These are phyloP conservation scores for Linnemannia hyalina DNA, from an alignment of 192 early-diverging fungal species.

Conservation along the genomic window DNA sequence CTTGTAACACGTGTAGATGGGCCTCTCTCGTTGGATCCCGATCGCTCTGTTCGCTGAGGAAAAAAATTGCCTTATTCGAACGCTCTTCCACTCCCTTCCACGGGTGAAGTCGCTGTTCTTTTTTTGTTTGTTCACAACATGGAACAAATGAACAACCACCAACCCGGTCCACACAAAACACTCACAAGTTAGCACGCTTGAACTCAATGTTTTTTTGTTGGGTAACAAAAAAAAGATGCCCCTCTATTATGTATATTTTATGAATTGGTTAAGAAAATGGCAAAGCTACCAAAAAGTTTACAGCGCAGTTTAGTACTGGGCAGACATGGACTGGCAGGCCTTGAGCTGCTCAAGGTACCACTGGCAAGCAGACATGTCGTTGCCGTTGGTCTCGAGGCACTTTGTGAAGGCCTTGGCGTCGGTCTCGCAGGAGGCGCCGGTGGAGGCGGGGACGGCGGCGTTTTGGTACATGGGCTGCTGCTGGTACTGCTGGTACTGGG, in stretches of 20 bases:
- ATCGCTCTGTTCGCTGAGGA: neutral
- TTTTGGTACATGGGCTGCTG: conserved; percentile 60
- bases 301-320: conserved; percentile 57
- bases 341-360: conserved; percentile 94
- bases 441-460: conserved; percentile 41
- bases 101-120: neutral
- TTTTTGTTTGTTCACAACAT: neutral
- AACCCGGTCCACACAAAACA: neutral
- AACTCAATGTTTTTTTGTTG: neutral
- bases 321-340: conserved; percentile 64
- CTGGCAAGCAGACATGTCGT: conserved; percentile 87
- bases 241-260: neutral
- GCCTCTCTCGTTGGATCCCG: neutral
- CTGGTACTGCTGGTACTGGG: conserved; percentile 53
- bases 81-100: neutral
- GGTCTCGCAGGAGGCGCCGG: conserved; percentile 68
- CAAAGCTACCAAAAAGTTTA: neutral
- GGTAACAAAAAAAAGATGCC: neutral
- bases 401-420: conserved; percentile 88
- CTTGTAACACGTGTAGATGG: neutral
- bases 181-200: neutral
- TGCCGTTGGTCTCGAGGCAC: conserved; percentile 87
- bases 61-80: conserved; percentile 1
- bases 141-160: neutral
- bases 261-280: neutral